Evolutionary conservation across 2,329 filamentous ascomycete species (phyloP).

Genomic region (Rhinocladiella mackenziei): DNA sequence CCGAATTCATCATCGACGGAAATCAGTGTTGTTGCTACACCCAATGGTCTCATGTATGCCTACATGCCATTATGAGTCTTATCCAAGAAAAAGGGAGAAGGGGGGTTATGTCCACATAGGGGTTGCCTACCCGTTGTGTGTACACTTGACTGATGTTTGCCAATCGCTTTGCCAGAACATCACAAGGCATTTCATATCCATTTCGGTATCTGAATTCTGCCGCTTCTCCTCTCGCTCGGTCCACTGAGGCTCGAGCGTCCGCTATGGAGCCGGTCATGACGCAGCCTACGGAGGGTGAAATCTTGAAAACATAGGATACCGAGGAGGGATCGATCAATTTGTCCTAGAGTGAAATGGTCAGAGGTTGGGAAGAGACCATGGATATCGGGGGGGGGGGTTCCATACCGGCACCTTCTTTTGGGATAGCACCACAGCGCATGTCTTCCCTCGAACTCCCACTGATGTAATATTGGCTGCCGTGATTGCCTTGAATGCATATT

Average conservation of each 20-base stretch:
- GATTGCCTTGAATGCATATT: slow-evolving; percentile 99
- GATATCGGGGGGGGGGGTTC: slow-evolving; percentile 24
- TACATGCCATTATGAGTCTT: slow-evolving; percentile 40
- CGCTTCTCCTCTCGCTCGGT: slow-evolving; percentile 89
- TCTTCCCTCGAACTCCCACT: slow-evolving; percentile 89
- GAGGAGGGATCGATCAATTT: slow-evolving; percentile 98
- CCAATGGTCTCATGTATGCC: slow-evolving; percentile 97
- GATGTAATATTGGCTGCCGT: slow-evolving; percentile 99
- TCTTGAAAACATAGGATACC: slow-evolving; percentile 94
- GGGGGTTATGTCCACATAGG: no score
- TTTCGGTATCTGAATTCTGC: slow-evolving; percentile 98
- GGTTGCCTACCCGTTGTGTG: slow-evolving; percentile 93
- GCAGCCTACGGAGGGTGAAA: slow-evolving; percentile 93
- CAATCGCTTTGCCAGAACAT: slow-evolving; percentile 90
- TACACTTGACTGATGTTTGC: slow-evolving; percentile 99
- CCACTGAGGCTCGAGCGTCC: slow-evolving; percentile 88
- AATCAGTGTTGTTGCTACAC: slow-evolving; percentile 91
- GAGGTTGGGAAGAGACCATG: slow-evolving; percentile 25
- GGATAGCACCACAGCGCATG: slow-evolving; percentile 93
- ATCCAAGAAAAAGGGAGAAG: no score
- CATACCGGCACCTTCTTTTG: slow-evolving; percentile 99
- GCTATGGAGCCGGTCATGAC: slow-evolving; percentile 99
- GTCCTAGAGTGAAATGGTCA: slow-evolving; percentile 59
- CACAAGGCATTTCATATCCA: slow-evolving; percentile 99
- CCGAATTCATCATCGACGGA: slow-evolving; percentile 89